Conservation (phyloP, 1,284 basidiomycete species). For the Ustilago xerochloae region DNA sequence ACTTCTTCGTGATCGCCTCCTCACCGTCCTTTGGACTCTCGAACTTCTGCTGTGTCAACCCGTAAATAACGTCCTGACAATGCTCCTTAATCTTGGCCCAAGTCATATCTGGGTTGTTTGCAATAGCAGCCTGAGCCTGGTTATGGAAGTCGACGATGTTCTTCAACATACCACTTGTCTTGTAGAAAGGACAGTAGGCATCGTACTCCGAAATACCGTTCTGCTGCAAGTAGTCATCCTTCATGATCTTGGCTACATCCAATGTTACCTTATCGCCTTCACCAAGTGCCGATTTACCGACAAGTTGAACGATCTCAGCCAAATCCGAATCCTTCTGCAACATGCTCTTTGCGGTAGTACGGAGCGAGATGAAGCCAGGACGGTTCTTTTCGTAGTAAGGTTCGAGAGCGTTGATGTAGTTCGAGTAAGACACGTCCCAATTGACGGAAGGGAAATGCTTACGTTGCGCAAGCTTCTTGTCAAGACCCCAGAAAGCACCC, state of each 20-base stretch:
- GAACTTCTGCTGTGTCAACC: slow-evolving; percentile 98
- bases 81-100: slow-evolving; percentile 91
- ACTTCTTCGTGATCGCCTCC: slow-evolving; percentile 59
- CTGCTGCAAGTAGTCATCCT: slow-evolving; percentile 94
- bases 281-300: slow-evolving; percentile 96
- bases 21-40: slow-evolving; percentile 74
- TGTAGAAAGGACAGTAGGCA: slow-evolving; percentile 88
- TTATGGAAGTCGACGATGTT: slow-evolving; percentile 97
- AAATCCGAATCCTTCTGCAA: slow-evolving; percentile 98
- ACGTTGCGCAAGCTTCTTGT: slow-evolving; percentile 95
- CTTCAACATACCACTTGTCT: slow-evolving; percentile 86
- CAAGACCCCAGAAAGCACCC: slow-evolving; percentile 83
- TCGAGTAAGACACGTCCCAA: slow-evolving; percentile 98
- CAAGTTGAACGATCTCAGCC: slow-evolving; percentile 98
- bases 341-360: slow-evolving; percentile 92
- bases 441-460: slow-evolving; percentile 99
- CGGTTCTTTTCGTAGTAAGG: slow-evolving; percentile 87
- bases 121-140: slow-evolving; percentile 80
- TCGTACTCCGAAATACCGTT: slow-evolving; percentile 99
- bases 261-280: slow-evolving; percentile 99
- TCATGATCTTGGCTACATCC: slow-evolving; percentile 96
- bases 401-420: slow-evolving; percentile 95
- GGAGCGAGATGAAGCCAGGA: slow-evolving; percentile 91
- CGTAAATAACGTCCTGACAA: slow-evolving; percentile 88
- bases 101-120: slow-evolving; percentile 83